phyloP scores from a whole-genome alignment of 257 asterid genomes.

The Nyctanthes arbortristis region DNA sequence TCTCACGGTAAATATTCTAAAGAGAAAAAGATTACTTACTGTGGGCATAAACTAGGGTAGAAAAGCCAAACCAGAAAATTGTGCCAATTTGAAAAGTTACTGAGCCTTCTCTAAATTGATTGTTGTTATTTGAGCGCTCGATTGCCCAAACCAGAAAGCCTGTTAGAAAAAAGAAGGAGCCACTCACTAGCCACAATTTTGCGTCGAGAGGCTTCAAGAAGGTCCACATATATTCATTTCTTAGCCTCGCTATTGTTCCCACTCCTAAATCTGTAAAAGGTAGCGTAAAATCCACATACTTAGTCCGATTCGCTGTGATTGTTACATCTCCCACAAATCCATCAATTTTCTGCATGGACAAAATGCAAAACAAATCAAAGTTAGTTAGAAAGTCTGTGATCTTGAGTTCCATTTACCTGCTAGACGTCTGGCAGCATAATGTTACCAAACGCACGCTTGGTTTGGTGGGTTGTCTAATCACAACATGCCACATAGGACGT shows the following conservation, averaged over 20 bases:
- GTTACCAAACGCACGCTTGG: no score
- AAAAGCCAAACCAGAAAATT: background rate
- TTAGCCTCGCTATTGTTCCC: background rate
- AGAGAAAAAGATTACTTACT: background rate
- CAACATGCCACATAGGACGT: no score
- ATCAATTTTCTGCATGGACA: background rate
- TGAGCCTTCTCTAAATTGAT: background rate
- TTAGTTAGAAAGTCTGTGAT: no score
- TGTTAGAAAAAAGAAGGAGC: background rate
- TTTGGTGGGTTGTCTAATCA: no score
- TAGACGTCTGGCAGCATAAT: no score
- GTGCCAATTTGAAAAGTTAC: background rate
- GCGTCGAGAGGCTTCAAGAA: background rate
- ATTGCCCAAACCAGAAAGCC: background rate
- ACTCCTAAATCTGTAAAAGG: background rate
- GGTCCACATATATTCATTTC: background rate
- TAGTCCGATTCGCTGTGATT: background rate
- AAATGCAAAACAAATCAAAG: no score
- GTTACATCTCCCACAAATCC: background rate
- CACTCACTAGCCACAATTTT: background rate
- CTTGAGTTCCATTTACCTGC: no score
- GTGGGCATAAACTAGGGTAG: background rate
- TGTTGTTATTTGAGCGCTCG: background rate
- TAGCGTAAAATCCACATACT: background rate
- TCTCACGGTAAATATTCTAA: no score